A percentile compares a stretch with the other conserved stretches of the same genome.
These are phyloP conservation scores for Quercus tomentella DNA, from an alignment of 331 rosid genomes.

Conservation along the genomic window DNA sequence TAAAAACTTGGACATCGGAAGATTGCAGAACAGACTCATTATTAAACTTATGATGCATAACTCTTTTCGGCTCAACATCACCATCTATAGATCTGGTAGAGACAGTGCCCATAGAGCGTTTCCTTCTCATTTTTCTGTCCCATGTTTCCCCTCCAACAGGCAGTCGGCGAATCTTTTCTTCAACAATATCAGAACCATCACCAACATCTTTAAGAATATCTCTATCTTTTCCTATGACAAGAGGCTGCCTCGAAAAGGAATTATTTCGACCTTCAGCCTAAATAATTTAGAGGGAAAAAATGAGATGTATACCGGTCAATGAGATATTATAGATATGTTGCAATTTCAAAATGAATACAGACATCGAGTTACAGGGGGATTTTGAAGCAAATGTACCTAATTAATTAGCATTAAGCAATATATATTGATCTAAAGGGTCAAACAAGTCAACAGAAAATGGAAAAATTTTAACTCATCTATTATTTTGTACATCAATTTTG, in stretches of 20 bases:
- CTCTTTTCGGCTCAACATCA: slow-evolving; percentile 64
- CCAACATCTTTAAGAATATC: slow-evolving; percentile 51
- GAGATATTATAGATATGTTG: slow-evolving; percentile 10
- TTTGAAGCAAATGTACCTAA: slow-evolving; percentile 14
- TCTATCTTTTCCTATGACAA: slow-evolving; percentile 57
- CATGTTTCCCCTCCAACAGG: slow-evolving; percentile 73
- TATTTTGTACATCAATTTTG: not conserved
- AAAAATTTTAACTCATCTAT: not conserved
- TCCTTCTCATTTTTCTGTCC: slow-evolving; percentile 79
- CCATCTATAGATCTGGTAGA: slow-evolving; percentile 54
- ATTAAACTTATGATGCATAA: slow-evolving; percentile 53
- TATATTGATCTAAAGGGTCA: not conserved
- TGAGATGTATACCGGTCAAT: not conserved
- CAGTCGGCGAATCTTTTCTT: slow-evolving; percentile 71
- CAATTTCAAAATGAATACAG: not conserved
- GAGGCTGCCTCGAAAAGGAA: slow-evolving; percentile 49
- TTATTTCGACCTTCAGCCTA: slow-evolving; percentile 65
- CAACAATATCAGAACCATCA: slow-evolving; percentile 61
- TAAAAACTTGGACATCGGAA: slow-evolving; percentile 58
- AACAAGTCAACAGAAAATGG: not conserved
- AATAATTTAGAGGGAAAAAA: slow-evolving; percentile 2
- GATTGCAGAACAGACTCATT: slow-evolving; percentile 51
- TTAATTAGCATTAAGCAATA: slow-evolving; percentile 4
- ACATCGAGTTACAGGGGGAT: not conserved
- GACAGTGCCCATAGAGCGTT: slow-evolving; percentile 61